Base-by-base conservation (phyloP, 1,284 basidiomycete species). In the Veloboletus limbatus region DNA sequence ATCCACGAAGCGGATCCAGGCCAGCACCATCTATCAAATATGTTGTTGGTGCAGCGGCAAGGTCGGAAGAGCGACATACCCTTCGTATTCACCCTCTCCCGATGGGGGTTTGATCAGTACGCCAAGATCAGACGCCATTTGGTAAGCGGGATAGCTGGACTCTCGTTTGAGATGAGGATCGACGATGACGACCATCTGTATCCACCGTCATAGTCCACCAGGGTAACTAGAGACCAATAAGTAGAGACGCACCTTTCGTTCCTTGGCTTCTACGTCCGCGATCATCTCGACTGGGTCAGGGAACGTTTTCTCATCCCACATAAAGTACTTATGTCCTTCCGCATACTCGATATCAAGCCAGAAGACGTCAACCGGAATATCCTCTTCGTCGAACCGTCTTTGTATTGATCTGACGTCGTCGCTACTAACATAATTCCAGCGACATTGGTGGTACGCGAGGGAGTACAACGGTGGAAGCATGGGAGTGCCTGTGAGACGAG, bases 281-380 rank as follows among this genome's bases (percentile, higher is more conserved):
- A 88, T 81, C 97, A 99, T 98, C 38, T 88, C 82, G 22, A 92
- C 84, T 0, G 97, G 96, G 62, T 97, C 88, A 8, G 94, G 92
- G 82, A 99, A 99, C 33, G 76, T 79, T 69, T 87, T 88, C 54
- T 86, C 74, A 62, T 98, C 85, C 97, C 97, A 99, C 48, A 98
- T 91, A 68, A 98, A 95, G 76, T 98, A 99, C 69, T 94, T 91
- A 71, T 97, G 93, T 40, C 94, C 91, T 45, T 90, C 85, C 1
- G 93, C 77, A 65, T 97, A 96, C 67, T 98, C 97, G 59, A 99
- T 98, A 69, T 99, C 97, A 35, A 99, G 81, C 97, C 97, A 99
- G 61, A 98, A 88, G 7, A 97, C 94, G 61, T 98, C 97, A 28
- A 98, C 83, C 0, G 97, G 96, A 45, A 98, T 93, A 59, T 97